Evolutionary conservation across 2,329 filamentous ascomycete genomes (phyloP), one percentile per base, ranked within the genome.

Genomic region (Neophaeococcomyces mojaviensis): DNA sequence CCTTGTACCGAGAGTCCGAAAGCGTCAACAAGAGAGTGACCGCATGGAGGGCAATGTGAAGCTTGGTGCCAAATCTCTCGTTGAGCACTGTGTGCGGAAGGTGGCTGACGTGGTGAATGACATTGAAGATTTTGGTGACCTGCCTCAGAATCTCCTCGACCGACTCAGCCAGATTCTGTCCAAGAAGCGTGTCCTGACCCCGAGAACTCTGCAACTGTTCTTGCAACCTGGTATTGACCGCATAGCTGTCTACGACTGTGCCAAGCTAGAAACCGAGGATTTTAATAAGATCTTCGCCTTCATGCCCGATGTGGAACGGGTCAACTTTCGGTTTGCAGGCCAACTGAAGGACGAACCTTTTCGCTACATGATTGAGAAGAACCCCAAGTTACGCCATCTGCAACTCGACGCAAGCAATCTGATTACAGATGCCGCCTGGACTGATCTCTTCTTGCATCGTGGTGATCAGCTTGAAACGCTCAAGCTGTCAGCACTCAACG

Each of bases 331-430:
- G 39, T 90, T 89, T 58, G 87, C 83, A n/a, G 86, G 92, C 40
- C 89, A 95, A 60, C 84, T 96, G 72, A 95, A 94, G 64, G 85
- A 96, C 58, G 73, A 74, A 32, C 84, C 88, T 34, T 76, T 96
- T 64, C 78, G 87, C 43, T 95, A 90, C 62, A 77, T 96, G 58
- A 71, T 86, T 16, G 80, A 81, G 46, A 84, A 86, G 39, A 76
- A 84, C 40, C 76, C 79, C 40, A 66, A 76, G 7, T 70, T 96
- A n/a, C 77, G 81, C 49, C 74, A 79, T 46, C 72, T 97, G 35
- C 85, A 88, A 52, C 73, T 97, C 0, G 83, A 92, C 52, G 86
- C 88, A 9, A 81, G 87, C 8, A 97, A 95, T 55, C 77, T 97
- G 1, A 70, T 97, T 13, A 81, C 83, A 8, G 81, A 92, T 49